These are phyloP conservation scores for Podospora pseudoanserina DNA, from an alignment of 495 filamentous ascomycete species.

Conservation along the genomic window DNA sequence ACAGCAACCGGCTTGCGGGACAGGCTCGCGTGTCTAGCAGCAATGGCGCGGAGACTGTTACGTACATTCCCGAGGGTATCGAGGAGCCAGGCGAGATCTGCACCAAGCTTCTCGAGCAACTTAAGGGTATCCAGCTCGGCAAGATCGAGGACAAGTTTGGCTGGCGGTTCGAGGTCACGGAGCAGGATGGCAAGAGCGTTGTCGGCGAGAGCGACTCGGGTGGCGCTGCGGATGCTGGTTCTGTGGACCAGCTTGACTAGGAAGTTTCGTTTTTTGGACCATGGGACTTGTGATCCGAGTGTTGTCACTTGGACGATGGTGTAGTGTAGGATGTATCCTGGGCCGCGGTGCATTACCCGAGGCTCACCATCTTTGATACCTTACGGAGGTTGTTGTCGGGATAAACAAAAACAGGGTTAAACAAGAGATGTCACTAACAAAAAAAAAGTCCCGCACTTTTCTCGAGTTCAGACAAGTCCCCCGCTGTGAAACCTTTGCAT, in stretches of 20 bases:
- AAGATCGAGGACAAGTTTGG: slow-evolving; percentile 69
- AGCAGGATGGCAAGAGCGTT: slow-evolving; percentile 44
- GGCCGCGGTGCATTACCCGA: not conserved
- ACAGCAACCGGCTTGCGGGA: slow-evolving; percentile 37
- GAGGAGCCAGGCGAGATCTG: slow-evolving; percentile 69
- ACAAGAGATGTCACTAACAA: not conserved
- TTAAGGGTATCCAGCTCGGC: slow-evolving; percentile 83
- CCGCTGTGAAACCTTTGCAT: not conserved
- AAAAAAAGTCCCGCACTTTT: not conserved
- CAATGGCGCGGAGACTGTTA: slow-evolving; percentile 57
- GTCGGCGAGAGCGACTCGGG: slow-evolving; percentile 17
- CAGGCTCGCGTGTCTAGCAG: slow-evolving; percentile 35
- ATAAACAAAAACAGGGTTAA: not conserved
- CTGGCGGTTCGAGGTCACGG: slow-evolving; percentile 61
- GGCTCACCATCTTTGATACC: not conserved
- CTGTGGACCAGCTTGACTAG: slow-evolving; percentile 42
- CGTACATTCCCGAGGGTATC: slow-evolving; percentile 56
- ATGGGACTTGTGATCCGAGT: not conserved
- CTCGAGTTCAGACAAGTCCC: not conserved
- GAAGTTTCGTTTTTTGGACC: not conserved
- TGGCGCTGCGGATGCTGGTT: slow-evolving; percentile 15
- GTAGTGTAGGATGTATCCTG: not conserved
- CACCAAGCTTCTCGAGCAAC: slow-evolving; percentile 62
- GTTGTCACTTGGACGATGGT: not conserved
- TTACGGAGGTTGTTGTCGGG: not conserved